Evolutionary conservation across 192 early-diverging fungal species (phyloP), one percentile per base, ranked within the genome.

Genomic region (Lobosporangium transversale): DNA sequence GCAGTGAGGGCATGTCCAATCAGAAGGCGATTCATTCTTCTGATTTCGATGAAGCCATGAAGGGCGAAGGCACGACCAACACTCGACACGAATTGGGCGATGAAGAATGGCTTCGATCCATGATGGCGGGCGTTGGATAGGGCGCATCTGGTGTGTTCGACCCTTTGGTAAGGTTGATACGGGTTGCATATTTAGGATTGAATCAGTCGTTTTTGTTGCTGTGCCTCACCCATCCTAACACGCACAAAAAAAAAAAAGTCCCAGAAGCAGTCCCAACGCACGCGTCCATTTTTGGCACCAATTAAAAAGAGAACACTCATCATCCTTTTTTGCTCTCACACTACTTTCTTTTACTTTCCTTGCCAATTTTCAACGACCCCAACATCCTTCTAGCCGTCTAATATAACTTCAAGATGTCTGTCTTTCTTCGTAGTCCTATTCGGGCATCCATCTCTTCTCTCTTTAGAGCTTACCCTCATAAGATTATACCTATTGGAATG

Each of bases 1-100:
- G 30, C 73, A 76, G 51, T 62, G 29, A 9, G 64, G 73, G 36
- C 73, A 76, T 1, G 73, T 76, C 73, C 73, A 76, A 32, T 76
- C 73, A 5, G 33, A 55, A 7, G 73, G 73, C 18, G 65, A 53
- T 0, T 29, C 59, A 26, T 30, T 53, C 14, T 15, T 44, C 11
- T 57, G 58, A 20, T 44, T 53, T 20, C 73, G 73, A 52, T 76
- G 44, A 1, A 76, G 64, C 73, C 73, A 76, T 1, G 56, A 51
- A 26, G 33, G 26, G 12, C 57, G 63, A 21, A 62, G 52, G 37
- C 73, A 76, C 7, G 58, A 32, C 73, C 73, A 76, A 47, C 73
- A 76, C 29, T 76, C 64, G 9, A 76, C 59, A 14, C 53, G 57
- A 23, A 66, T 57, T 17, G 73, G 73, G 20, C 64, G 73, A 20